These are phyloP conservation scores for Mortierella alpina DNA, from an alignment of 192 early-diverging fungal genomes.

Conservation along the genomic window DNA sequence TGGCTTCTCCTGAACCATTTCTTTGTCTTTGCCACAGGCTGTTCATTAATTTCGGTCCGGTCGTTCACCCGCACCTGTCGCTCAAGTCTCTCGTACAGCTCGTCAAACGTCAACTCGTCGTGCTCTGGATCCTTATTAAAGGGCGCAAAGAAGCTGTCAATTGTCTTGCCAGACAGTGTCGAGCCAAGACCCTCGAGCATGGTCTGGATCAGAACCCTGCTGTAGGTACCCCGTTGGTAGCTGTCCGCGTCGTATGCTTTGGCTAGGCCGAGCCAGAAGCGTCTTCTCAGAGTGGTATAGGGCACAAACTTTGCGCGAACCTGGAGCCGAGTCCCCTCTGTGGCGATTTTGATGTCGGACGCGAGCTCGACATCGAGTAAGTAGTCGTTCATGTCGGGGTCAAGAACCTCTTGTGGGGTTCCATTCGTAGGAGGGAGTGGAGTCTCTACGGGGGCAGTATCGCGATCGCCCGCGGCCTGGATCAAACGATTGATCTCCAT, in stretches of 20 bases:
- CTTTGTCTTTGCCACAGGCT: background rate
- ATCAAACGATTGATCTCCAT: conserved; percentile 66
- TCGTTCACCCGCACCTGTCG: conserved; percentile 45
- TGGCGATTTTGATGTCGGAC: conserved; percentile 46
- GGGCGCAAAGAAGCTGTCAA: conserved; percentile 66
- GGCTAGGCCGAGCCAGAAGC: conserved; percentile 78
- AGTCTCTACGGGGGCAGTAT: background rate
- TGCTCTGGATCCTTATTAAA: conserved; percentile 57
- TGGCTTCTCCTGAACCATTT: conserved; percentile 36
- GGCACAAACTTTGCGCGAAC: conserved; percentile 75
- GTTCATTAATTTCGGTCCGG: background rate
- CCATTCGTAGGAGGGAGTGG: conserved; percentile 1
- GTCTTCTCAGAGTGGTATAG: conserved; percentile 67
- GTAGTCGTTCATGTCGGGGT: conserved; percentile 58
- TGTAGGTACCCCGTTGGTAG: conserved; percentile 35
- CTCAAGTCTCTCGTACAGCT: conserved; percentile 72
- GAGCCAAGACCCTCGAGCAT: conserved; percentile 80
- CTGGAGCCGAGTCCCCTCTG: conserved; percentile 58
- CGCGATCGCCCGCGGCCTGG: conserved; percentile 37
- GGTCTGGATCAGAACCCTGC: conserved; percentile 69
- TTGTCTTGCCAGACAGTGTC: conserved; percentile 71
- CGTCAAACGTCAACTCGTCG: conserved; percentile 75
- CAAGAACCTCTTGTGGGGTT: conserved; percentile 9
- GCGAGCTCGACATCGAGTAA: conserved; percentile 52
- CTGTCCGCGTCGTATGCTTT: conserved; percentile 69